phyloP scores from a whole-genome alignment of 352 stramenopile genomes.

The Globisporangium apiculatum region DNA sequence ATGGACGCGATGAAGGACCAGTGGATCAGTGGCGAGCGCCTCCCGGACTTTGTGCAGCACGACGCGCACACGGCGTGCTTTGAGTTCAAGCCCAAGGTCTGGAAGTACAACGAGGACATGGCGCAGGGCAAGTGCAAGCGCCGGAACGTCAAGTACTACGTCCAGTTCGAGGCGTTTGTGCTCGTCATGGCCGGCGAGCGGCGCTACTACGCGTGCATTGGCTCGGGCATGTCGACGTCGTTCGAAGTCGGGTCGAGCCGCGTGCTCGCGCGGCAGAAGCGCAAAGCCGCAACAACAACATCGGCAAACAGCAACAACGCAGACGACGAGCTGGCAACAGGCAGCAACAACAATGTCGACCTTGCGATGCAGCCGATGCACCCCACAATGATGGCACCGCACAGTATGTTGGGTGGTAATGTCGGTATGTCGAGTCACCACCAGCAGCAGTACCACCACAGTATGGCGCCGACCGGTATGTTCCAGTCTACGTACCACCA shows the following conservation, averaged over 20 bases:
- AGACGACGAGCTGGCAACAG: not conserved
- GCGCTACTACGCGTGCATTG: slow-evolving; percentile 80
- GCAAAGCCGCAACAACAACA: slow-evolving; percentile 55
- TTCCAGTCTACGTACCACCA: slow-evolving; percentile 16
- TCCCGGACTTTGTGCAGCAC: slow-evolving; percentile 82
- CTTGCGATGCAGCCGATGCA: slow-evolving; percentile 21
- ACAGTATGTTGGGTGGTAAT: slow-evolving; percentile 8
- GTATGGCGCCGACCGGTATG: slow-evolving; percentile 16
- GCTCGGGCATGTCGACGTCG: slow-evolving; percentile 79
- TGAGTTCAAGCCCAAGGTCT: slow-evolving; percentile 87
- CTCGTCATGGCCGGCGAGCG: slow-evolving; percentile 64
- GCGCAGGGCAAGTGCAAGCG: slow-evolving; percentile 85
- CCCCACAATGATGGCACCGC: slow-evolving; percentile 23
- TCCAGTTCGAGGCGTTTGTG: slow-evolving; percentile 85
- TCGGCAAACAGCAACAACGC: slow-evolving; percentile 10
- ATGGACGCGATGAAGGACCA: slow-evolving; percentile 84
- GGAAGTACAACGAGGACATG: slow-evolving; percentile 88
- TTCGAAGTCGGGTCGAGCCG: slow-evolving; percentile 83
- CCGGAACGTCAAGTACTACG: slow-evolving; percentile 85
- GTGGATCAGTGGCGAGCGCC: slow-evolving; percentile 77
- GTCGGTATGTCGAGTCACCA: too few species aligned
- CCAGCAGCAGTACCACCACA: slow-evolving; percentile 14
- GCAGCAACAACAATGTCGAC: slow-evolving; percentile 2
- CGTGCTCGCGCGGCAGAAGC: slow-evolving; percentile 77
- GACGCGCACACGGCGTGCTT: slow-evolving; percentile 66